Percentiles rank a stretch among this genome's conserved stretches.
Conservation (phyloP, 805 yeast genomes). For the Yamadazyma paraphyllophila region DNA sequence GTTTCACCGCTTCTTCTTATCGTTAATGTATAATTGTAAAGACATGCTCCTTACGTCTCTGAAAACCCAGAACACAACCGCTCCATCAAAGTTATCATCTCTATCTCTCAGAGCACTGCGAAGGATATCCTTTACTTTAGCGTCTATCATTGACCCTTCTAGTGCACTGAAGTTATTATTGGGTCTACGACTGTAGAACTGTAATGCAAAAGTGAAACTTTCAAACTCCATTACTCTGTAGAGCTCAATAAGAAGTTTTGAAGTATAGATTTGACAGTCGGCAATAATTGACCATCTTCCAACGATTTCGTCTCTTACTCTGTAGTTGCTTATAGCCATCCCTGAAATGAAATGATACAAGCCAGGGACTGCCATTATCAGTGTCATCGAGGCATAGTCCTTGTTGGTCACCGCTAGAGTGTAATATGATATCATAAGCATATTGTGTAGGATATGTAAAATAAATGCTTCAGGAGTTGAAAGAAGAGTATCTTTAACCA, state of each 20-base stretch:
- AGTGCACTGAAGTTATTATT: conserved; percentile 10
- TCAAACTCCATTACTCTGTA: conserved; percentile 22
- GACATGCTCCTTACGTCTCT: conserved; percentile 23
- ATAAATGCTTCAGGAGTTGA: conserved; percentile 21
- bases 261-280: conserved; percentile 17
- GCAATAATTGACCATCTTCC: conserved; percentile 19
- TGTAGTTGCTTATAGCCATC: conserved; percentile 21
- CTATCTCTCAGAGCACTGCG: conserved; percentile 5
- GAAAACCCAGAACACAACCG: conserved; percentile 23
- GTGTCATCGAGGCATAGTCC: conserved; percentile 15
- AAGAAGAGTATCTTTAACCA: conserved; percentile 19
- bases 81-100: conserved; percentile 21
- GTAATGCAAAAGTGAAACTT: conserved; percentile 16
- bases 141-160: conserved; percentile 6
- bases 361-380: conserved; percentile 22
- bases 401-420: conserved; percentile 13
- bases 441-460: conserved; percentile 20
- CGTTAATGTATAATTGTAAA: conserved; percentile 16
- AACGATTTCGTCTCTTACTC: conserved; percentile 15
- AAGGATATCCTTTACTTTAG: conserved; percentile 12
- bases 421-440: conserved; percentile 18
- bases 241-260: conserved; percentile 16
- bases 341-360: conserved; percentile 21
- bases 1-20: conserved; percentile 3
- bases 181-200: conserved; percentile 12